phyloP scores from a whole-genome alignment of 208 protist genomes.

The Vickermania ingenoplastis region DNA sequence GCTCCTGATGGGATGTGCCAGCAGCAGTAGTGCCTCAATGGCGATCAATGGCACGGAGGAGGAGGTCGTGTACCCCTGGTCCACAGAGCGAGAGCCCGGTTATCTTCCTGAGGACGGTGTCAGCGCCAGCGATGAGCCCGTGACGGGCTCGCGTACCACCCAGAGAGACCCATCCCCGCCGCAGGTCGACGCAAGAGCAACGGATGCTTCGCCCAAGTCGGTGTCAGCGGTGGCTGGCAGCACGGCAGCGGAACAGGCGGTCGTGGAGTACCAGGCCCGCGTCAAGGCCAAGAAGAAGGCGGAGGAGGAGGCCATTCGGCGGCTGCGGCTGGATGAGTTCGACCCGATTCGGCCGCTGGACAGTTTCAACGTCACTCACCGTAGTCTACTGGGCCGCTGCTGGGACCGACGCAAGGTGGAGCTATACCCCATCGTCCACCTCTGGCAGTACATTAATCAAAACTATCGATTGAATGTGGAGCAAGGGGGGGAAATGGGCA shows the following conservation, averaged over 20 bases:
- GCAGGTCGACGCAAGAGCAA: too few relatives aligned
- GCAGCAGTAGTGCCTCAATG: too few relatives aligned
- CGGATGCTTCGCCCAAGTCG: too few relatives aligned
- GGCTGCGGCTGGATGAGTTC: constrained; percentile 27
- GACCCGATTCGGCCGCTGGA: constrained; percentile 44
- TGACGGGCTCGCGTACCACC: too few relatives aligned
- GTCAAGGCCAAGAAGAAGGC: constrained; percentile 29
- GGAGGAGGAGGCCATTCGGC: constrained; percentile 13
- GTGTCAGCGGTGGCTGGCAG: too few relatives aligned
- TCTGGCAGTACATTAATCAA: background rate
- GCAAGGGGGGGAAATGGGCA: background rate
- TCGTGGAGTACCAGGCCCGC: constrained; percentile 38
- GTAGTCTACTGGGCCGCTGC: constrained; percentile 56
- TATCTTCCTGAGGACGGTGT: too few relatives aligned
- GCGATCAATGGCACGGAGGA: too few relatives aligned
- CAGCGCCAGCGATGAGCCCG: too few relatives aligned
- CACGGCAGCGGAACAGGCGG: constrained; percentile 20
- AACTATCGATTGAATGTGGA: background rate
- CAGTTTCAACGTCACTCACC: constrained; percentile 66
- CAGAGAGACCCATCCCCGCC: too few relatives aligned
- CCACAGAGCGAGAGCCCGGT: too few relatives aligned
- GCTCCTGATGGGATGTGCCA: too few relatives aligned
- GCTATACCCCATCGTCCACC: constrained; percentile 8
- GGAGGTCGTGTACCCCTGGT: too few relatives aligned
- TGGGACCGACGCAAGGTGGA: constrained; percentile 53